phyloP scores from a whole-genome alignment of 1,284 basidiomycete genomes.

The Sporisorium reilianum region DNA sequence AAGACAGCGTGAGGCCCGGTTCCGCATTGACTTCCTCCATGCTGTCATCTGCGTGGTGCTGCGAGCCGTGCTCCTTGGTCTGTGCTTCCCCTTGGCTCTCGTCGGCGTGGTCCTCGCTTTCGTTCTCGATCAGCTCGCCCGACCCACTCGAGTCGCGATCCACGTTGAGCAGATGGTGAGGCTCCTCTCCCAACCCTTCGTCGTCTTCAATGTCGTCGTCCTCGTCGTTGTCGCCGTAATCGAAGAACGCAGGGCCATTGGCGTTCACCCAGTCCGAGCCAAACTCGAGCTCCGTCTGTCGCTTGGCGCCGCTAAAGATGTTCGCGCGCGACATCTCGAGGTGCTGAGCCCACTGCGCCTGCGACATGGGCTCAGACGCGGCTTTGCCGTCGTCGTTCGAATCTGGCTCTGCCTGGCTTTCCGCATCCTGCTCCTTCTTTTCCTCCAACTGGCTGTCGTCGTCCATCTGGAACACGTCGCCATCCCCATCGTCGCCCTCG shows the following conservation, averaged over 20 bases:
- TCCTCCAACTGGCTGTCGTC: constrained; percentile 28
- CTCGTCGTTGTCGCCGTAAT: constrained; percentile 41
- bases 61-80: constrained; percentile 8
- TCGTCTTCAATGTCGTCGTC: constrained; percentile 38
- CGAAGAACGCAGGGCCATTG: constrained; percentile 46
- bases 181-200: constrained; percentile 35
- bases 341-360: constrained; percentile 38
- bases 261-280: constrained; percentile 36
- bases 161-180: constrained; percentile 52
- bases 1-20: constrained; percentile 37
- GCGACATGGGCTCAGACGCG: constrained; percentile 1
- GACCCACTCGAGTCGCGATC: constrained; percentile 44
- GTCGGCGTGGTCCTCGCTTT: constrained; percentile 7
- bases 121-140: constrained; percentile 48
- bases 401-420: constrained; percentile 10
- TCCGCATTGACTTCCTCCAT: constrained; percentile 27
- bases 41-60: constrained; percentile 29
- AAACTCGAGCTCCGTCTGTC: constrained; percentile 26
- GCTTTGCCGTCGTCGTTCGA: constrained; percentile 11
- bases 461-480: constrained; percentile 45
- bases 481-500: constrained; percentile 29
- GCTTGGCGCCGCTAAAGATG: constrained; percentile 37
- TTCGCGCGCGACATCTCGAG: constrained; percentile 36
- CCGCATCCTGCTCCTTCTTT: background rate
- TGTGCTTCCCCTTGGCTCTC: background rate